Evolutionary conservation across 2,329 filamentous ascomycete species (phyloP), one percentile per base, ranked within the genome.

Genomic region (Epichloe gansuensis): DNA sequence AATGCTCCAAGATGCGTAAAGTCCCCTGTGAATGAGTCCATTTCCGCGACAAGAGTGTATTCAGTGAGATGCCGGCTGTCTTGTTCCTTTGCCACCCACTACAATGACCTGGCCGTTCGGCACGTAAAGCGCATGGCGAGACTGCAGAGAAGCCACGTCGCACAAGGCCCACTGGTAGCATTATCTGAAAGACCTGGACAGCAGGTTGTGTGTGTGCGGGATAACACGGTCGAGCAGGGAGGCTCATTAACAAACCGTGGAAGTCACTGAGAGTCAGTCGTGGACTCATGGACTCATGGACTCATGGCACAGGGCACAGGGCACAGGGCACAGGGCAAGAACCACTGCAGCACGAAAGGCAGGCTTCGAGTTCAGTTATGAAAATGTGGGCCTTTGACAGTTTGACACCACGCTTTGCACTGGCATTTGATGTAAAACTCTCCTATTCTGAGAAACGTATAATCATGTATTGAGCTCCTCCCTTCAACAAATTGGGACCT

Each of bases 1-100:
- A 57, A 53, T 69, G 66, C 23, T 56, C 48, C 48, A 69, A 58
- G 7, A 68, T 54, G 15, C 45, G 47, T 15, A 59, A 43, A 9
- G 7, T 11, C 39, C 53, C 13, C 15, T 5, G 31, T 17, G 49
- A 46, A 35, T 46, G 34, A n/a, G 41, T 3, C 51, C 41, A 45
- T n/a, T 39, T 23, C 17, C 31, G 46, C 7, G 17, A 23, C n/a
- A 12, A 12, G 11, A n/a, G 11, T 12, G 21, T 2, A 4, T 13
- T 23, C 2, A 31, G 13, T 13, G 23, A 38, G 13, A 42, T 11
- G 21, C 13, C 21, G 28, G 11, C 17, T 9, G 6, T 6, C 2
- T 5, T 21, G 31, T 39, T 46, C 31, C 11, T 6, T 12, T 23
- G 21, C 46, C 46, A 25, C 5, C 17, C 8, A 17, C 8, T 4